phyloP scores from a whole-genome alignment of 228 moss, liverwort and hornwort genomes.

The Sphagnum magellanicum region DNA sequence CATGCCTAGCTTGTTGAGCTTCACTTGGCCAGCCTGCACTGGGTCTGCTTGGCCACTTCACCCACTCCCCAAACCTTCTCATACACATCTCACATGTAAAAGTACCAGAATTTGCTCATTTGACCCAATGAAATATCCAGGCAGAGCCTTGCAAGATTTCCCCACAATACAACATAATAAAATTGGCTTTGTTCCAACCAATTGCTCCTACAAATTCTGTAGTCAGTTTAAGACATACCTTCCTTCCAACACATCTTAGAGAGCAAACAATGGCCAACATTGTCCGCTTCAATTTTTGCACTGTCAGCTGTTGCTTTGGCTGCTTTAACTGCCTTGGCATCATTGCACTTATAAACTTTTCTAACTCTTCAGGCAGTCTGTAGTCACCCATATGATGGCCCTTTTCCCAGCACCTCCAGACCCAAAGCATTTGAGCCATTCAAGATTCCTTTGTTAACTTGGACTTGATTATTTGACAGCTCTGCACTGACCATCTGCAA shows the following conservation, averaged over 20 bases:
- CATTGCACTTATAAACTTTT: constrained; percentile 97
- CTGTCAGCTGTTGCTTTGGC: constrained; percentile 95
- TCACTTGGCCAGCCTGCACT: constrained; percentile 93
- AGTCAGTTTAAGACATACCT: constrained; percentile 31
- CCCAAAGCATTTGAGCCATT: neutral
- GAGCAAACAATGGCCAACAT: constrained; percentile 93
- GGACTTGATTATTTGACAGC: no score
- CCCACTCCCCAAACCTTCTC: constrained; percentile 97
- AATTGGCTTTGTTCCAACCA: no score
- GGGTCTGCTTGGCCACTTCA: constrained; percentile 95
- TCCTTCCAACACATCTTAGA: constrained; percentile 99
- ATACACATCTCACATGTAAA: constrained; percentile 30
- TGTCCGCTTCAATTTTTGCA: constrained; percentile 95
- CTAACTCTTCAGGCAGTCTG: constrained; percentile 92
- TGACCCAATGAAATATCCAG: no score
- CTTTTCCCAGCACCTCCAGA: constrained; percentile 36
- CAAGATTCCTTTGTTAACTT: neutral
- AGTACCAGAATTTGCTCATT: neutral
- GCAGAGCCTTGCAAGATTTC: no score
- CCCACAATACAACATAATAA: no score
- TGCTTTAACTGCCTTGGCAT: constrained; percentile 91
- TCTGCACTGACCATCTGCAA: no score
- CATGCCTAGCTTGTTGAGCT: constrained; percentile 94
- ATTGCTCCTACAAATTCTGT: no score
- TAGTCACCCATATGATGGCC: constrained; percentile 99